Evolutionary conservation across 2,329 filamentous ascomycete species (phyloP).

Genomic region (Cladosporium austrohemisphaericum): DNA sequence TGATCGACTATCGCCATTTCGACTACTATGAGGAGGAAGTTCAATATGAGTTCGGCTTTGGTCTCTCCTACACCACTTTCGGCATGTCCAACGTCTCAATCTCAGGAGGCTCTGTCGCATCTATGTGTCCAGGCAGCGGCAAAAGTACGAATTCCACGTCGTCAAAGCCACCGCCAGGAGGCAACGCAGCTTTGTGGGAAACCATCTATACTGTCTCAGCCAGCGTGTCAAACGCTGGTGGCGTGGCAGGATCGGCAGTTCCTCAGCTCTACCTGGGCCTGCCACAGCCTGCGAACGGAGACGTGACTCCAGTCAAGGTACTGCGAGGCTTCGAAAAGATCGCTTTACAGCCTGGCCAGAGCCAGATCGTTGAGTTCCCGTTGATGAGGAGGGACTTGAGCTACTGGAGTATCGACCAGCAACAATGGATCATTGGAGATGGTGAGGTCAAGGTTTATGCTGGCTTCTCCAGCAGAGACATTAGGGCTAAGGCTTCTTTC

Average conservation of each 20-base stretch:
- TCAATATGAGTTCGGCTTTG: constrained; percentile 31
- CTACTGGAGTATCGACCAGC: constrained; percentile 39
- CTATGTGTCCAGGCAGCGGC: constrained; percentile 59
- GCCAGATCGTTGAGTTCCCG: constrained; percentile 33
- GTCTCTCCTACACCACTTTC: constrained; percentile 31
- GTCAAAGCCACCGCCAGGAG: constrained; percentile 35
- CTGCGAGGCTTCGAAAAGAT: constrained; percentile 42
- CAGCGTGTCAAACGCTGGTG: constrained; percentile 51
- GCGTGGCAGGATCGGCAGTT: constrained; percentile 46
- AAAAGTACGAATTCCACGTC: neutral
- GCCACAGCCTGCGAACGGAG: constrained; percentile 39
- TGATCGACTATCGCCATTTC: constrained; percentile 55
- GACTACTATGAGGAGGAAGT: constrained; percentile 38
- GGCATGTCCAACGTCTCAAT: constrained; percentile 42
- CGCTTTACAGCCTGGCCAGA: constrained; percentile 26
- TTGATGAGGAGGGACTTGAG: constrained; percentile 41
- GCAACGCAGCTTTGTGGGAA: constrained; percentile 54
- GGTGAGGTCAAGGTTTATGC: constrained; percentile 22
- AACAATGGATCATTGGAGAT: constrained; percentile 36
- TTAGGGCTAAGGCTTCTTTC: constrained; percentile 17
- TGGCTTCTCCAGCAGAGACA: constrained; percentile 29
- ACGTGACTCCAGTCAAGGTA: constrained; percentile 35
- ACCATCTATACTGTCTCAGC: constrained; percentile 46
- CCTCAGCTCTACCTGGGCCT: constrained; percentile 55
- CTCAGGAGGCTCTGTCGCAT: constrained; percentile 71